These are phyloP conservation scores for Biscogniauxia sp. DNA, from an alignment of 2,329 filamentous ascomycete species.

Conservation along the genomic window DNA sequence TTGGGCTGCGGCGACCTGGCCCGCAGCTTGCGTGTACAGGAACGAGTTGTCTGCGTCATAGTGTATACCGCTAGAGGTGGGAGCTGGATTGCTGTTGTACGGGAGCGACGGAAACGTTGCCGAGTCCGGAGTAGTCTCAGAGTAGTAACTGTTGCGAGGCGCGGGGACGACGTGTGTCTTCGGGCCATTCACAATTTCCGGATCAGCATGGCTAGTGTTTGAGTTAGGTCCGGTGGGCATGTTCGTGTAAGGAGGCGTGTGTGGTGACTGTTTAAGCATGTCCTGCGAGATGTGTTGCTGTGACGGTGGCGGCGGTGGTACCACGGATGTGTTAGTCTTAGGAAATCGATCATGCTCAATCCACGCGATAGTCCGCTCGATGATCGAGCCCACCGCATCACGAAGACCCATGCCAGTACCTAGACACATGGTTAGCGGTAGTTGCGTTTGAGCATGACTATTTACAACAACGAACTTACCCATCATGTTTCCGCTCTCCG, in stretches of 20 bases:
- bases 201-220: slow-evolving; percentile 17
- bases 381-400: slow-evolving; percentile 45
- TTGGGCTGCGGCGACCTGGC: slow-evolving; percentile 25
- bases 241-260: slow-evolving; percentile 27
- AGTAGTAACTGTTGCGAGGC: slow-evolving; percentile 27
- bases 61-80: slow-evolving; percentile 24
- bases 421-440: slow-evolving; percentile 26
- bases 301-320: slow-evolving; percentile 10
- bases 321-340: slow-evolving; percentile 26
- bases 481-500: slow-evolving; percentile 63
- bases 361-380: slow-evolving; percentile 50
- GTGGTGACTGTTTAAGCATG: slow-evolving; percentile 31
- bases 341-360: slow-evolving; percentile 50
- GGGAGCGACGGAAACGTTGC: slow-evolving; percentile 26
- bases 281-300: slow-evolving; percentile 23
- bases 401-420: slow-evolving; percentile 45
- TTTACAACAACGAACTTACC: slow-evolving; percentile 47
- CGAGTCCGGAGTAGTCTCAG: slow-evolving; percentile 25
- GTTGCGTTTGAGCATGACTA: background rate
- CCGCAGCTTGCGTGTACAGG: slow-evolving; percentile 29
- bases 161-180: slow-evolving; percentile 24
- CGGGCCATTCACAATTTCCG: slow-evolving; percentile 21
- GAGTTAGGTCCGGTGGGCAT: slow-evolving; percentile 20
- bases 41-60: slow-evolving; percentile 28
- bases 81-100: slow-evolving; percentile 24